Conservation (phyloP, 2,329 filamentous ascomycete species). For the Chaetomium sp. region DNA sequence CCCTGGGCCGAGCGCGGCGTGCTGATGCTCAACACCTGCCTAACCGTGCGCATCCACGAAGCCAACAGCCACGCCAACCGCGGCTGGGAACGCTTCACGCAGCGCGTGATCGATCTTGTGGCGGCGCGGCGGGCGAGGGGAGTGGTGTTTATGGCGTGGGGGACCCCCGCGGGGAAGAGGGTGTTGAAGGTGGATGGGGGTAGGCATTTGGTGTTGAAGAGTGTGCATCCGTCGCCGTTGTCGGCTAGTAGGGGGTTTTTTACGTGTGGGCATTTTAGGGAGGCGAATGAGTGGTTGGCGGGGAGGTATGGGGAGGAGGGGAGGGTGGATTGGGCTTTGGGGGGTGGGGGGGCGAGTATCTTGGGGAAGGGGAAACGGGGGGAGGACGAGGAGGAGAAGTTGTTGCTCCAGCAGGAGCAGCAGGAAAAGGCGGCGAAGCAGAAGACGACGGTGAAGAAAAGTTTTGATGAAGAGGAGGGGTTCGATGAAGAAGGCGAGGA, state of each 20-base stretch:
- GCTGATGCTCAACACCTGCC: conserved; percentile 85
- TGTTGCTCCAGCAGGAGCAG: conserved; percentile 4
- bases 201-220: conserved; percentile 75
- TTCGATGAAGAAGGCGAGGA: too few species aligned
- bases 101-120: conserved; percentile 83
- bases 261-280: conserved; percentile 72
- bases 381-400: conserved; percentile 5
- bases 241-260: conserved; percentile 79
- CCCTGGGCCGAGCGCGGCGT: conserved; percentile 94
- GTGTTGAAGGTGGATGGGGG: conserved; percentile 65
- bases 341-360: conserved; percentile 17
- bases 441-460: too few species aligned
- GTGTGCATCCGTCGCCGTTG: conserved; percentile 88
- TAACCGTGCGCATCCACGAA: conserved; percentile 86
- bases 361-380: conserved; percentile 13
- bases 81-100: conserved; percentile 92
- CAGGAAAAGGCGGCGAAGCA: background rate
- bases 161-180: conserved; percentile 72
- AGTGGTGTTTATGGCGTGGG: conserved; percentile 95
- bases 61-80: conserved; percentile 78
- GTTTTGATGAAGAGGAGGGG: too few species aligned
- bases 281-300: conserved; percentile 79
- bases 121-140: conserved; percentile 68
- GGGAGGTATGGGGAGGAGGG: conserved; percentile 71
- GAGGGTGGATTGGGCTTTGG: conserved; percentile 76